A percentile compares a stretch with the other conserved stretches of the same genome.
These are phyloP conservation scores for Mycena amicta DNA, from an alignment of 768 basidiomycete genomes.

Conservation along the genomic window DNA sequence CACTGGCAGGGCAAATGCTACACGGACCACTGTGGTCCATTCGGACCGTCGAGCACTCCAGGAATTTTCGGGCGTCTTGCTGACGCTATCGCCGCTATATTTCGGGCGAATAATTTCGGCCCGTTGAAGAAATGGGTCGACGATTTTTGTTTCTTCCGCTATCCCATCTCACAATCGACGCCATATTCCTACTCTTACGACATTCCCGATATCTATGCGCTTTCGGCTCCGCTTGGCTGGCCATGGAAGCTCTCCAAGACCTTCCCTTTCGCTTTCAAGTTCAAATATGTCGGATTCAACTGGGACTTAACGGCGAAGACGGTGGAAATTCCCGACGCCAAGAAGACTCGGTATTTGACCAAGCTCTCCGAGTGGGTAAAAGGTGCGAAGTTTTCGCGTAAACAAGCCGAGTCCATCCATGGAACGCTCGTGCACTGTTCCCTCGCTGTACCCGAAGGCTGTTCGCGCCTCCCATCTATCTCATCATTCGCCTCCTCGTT, in stretches of 20 bases:
- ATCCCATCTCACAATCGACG: too few relatives aligned
- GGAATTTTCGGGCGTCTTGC: too few relatives aligned
- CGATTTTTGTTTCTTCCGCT: too few relatives aligned
- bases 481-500: neutral
- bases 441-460: constrained; percentile 32
- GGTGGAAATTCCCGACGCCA: constrained; percentile 33
- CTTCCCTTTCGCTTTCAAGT: constrained; percentile 25
- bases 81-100: constrained; percentile 31
- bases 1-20: constrained; percentile 25
- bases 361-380: constrained; percentile 25
- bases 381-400: constrained; percentile 9
- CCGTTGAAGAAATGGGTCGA: constrained; percentile 44
- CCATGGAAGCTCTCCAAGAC: constrained; percentile 38
- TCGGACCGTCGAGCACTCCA: constrained; percentile 29
- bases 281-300: constrained; percentile 39
- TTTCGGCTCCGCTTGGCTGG: constrained; percentile 31
- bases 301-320: constrained; percentile 34
- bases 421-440: constrained; percentile 40
- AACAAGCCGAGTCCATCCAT: constrained; percentile 29
- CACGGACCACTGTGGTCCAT: constrained; percentile 31
- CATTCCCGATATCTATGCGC: constrained; percentile 24
- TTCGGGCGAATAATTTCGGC: neutral
- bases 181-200: too few relatives aligned
- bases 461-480: constrained; percentile 4
- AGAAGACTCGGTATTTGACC: constrained; percentile 31